These are phyloP conservation scores for Penicillium crystallinum DNA, from an alignment of 495 filamentous ascomycete genomes.

Conservation along the genomic window DNA sequence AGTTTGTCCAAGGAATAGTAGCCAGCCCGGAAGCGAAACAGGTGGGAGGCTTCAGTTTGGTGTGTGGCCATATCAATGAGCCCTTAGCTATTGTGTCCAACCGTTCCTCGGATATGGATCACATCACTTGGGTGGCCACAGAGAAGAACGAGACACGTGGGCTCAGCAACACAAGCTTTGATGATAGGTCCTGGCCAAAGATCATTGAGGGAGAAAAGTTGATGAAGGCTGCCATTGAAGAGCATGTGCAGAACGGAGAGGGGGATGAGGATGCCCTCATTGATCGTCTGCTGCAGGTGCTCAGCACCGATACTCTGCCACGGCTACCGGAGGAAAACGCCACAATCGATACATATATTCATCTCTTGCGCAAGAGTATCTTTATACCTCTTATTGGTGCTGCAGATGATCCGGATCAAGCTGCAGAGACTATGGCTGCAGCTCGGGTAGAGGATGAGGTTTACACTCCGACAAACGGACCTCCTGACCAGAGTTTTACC, in stretches of 20 bases:
- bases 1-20: slow-evolving; percentile 68
- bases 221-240: slow-evolving; percentile 41
- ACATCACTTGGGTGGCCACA: slow-evolving; percentile 61
- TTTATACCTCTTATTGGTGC: slow-evolving; percentile 74
- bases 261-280: slow-evolving; percentile 59
- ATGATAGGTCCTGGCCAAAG: slow-evolving; percentile 76
- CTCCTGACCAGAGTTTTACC: slow-evolving; percentile 25
- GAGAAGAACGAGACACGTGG: slow-evolving; percentile 62
- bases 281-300: slow-evolving; percentile 61
- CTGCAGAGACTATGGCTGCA: slow-evolving; percentile 46
- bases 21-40: slow-evolving; percentile 40
- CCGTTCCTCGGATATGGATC: slow-evolving; percentile 56
- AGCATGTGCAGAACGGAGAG: slow-evolving; percentile 41
- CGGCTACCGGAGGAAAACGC: slow-evolving; percentile 38
- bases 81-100: slow-evolving; percentile 86
- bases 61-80: slow-evolving; percentile 76
- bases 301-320: slow-evolving; percentile 72
- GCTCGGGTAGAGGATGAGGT: slow-evolving; percentile 27
- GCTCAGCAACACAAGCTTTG: slow-evolving; percentile 80
- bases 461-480: slow-evolving; percentile 12
- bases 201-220: slow-evolving; percentile 55
- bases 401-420: slow-evolving; percentile 35
- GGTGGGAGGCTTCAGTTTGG: slow-evolving; percentile 88
- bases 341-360: slow-evolving; percentile 66
- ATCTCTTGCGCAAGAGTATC: slow-evolving; percentile 68